These are phyloP conservation scores for Penicillium atrosanguineum DNA, from an alignment of 495 filamentous ascomycete species.

Conservation along the genomic window DNA sequence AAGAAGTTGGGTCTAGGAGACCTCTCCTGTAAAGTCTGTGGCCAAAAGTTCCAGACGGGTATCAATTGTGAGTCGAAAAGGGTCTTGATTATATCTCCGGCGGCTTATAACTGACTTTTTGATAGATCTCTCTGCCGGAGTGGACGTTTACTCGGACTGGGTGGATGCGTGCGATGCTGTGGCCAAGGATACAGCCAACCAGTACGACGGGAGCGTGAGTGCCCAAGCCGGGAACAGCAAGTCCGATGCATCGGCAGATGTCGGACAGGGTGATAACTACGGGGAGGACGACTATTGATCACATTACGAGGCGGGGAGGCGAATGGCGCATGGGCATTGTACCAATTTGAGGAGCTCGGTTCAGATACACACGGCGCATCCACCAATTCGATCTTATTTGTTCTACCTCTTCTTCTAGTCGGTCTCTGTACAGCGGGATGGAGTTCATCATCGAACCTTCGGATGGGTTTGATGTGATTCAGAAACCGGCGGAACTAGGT, in stretches of 20 bases:
- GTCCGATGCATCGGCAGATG: constrained; percentile 14
- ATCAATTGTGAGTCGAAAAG: constrained; percentile 75
- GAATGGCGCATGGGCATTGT: constrained; percentile 21
- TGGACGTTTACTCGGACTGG: constrained; percentile 98
- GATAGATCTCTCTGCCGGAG: constrained; percentile 77
- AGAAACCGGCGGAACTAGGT: not conserved
- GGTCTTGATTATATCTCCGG: not conserved
- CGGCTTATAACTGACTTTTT: constrained; percentile 1
- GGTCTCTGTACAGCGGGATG: not conserved
- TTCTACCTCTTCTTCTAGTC: not conserved
- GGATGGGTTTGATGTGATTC: not conserved
- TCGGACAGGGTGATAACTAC: constrained; percentile 18
- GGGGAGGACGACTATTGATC: constrained; percentile 34
- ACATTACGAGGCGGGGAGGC: constrained; percentile 4
- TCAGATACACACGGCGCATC: constrained; percentile 11
- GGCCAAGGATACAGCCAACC: constrained; percentile 58
- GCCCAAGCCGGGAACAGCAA: constrained; percentile 21
- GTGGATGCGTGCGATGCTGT: constrained; percentile 91
- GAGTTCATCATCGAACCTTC: not conserved
- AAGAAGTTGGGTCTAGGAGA: constrained; percentile 84
- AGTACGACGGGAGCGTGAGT: constrained; percentile 43
- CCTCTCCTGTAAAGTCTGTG: constrained; percentile 88
- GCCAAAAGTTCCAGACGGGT: constrained; percentile 84
- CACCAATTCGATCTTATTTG: constrained; percentile 3
- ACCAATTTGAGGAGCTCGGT: constrained; percentile 14